Percentiles rank a stretch among this genome's conserved stretches.
These are phyloP conservation scores for Sphagnurus paluster DNA, from an alignment of 1,284 basidiomycete genomes.

Conservation along the genomic window DNA sequence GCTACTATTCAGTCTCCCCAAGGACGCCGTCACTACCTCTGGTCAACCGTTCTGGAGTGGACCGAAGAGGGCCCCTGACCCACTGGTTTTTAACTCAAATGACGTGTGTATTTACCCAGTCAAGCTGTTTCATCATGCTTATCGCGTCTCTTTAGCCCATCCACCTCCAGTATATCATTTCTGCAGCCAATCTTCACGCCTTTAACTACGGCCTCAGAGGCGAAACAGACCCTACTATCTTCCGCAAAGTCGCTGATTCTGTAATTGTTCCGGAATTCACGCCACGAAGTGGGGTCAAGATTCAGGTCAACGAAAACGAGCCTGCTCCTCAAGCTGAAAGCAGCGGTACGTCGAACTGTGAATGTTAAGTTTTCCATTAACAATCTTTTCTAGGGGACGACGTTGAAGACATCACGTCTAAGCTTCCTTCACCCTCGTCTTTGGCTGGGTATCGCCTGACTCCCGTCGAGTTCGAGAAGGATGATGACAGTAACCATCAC, in stretches of 20 bases:
- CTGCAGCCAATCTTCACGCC: conserved; percentile 96
- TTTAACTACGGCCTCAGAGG: conserved; percentile 98
- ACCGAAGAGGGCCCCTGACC: conserved; percentile 97
- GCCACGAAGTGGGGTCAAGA: conserved; percentile 90
- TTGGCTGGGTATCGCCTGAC: conserved; percentile 93
- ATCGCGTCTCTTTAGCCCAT: conserved; percentile 54
- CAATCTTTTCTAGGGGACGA: conserved; percentile 48
- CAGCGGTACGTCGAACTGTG: conserved; percentile 29
- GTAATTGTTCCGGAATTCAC: conserved; percentile 92
- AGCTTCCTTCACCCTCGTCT: conserved; percentile 85
- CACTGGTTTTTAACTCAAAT: conserved; percentile 83
- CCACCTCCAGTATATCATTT: conserved; percentile 89
- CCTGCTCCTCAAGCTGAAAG: conserved; percentile 60
- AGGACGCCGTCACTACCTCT: conserved; percentile 86
- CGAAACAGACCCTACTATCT: conserved; percentile 76
- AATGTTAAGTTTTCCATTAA: conserved; percentile 12
- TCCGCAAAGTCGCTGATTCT: conserved; percentile 85
- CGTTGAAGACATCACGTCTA: conserved; percentile 55
- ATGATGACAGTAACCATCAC: conserved; percentile 97
- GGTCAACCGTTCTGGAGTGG: conserved; percentile 98
- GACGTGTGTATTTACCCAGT: conserved; percentile 59
- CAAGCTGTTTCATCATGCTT: conserved; percentile 2
- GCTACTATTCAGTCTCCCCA: conserved; percentile 91
- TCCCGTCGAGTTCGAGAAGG: conserved; percentile 99
- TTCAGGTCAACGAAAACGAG: conserved; percentile 96